Evolutionary conservation across 2,329 filamentous ascomycete genomes (phyloP).

Genomic region (Fusarium compactum): DNA sequence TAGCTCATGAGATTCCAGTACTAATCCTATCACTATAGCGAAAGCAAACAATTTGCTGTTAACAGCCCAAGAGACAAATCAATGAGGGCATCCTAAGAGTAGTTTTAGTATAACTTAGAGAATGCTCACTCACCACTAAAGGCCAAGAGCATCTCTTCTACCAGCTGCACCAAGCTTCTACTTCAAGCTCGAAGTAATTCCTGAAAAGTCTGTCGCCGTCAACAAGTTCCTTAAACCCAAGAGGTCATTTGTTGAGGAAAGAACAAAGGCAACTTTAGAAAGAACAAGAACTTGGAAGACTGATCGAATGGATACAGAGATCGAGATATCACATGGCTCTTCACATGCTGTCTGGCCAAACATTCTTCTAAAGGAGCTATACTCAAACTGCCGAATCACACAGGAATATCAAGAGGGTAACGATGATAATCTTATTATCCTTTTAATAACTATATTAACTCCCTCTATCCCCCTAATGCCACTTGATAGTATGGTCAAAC

Average conservation of each 20-base stretch:
- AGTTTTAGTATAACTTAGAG: background rate
- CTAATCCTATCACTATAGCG: too few relatives aligned
- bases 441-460: background rate
- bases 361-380: background rate
- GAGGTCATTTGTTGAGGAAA: background rate
- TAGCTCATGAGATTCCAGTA: too few relatives aligned
- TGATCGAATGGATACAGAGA: background rate
- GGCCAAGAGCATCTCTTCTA: background rate
- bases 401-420: background rate
- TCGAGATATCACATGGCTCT: background rate
- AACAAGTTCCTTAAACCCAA: background rate
- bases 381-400: too few relatives aligned
- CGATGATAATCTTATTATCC: background rate
- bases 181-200: background rate
- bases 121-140: fast-evolving
- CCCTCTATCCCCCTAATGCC: background rate
- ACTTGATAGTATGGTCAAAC: background rate
- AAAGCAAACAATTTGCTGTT: background rate
- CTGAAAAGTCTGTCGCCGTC: background rate
- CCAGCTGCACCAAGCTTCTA: background rate
- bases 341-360: background rate
- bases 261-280: fast-evolving
- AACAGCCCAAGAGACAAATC: background rate
- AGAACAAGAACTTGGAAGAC: fast-evolving
- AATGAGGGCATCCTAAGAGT: background rate